Percentiles rank a stretch among this genome's conserved stretches.
Evolutionary conservation across 139 green algal species (phyloP).

Genomic region (Chlorella sp.): DNA sequence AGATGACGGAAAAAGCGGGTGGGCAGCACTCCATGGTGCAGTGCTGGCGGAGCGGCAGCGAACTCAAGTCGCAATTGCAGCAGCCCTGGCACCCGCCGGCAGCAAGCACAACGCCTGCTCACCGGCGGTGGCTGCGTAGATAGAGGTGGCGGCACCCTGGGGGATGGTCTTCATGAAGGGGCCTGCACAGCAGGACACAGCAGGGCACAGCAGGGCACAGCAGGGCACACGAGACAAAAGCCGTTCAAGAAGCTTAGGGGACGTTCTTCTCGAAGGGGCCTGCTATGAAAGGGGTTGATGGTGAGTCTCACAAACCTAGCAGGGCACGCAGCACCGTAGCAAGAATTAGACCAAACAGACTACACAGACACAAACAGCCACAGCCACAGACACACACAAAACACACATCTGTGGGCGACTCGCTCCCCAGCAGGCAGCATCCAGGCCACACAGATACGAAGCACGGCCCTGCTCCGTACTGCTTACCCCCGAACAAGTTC

Average conservation of each 20-base stretch:
- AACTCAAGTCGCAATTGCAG: background rate
- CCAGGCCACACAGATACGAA: background rate
- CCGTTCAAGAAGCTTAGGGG: too few relatives aligned
- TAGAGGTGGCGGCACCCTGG: constrained; percentile 3
- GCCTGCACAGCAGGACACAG: background rate
- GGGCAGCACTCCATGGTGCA: background rate
- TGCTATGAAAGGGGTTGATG: too few relatives aligned
- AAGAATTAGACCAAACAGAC: too few relatives aligned
- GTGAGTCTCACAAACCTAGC: too few relatives aligned
- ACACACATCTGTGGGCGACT: too few relatives aligned
- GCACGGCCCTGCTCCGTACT: background rate
- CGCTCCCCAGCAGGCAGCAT: background rate
- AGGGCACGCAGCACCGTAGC: too few relatives aligned
- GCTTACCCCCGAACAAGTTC: background rate
- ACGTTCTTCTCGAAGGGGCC: too few relatives aligned
- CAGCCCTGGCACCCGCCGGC: background rate
- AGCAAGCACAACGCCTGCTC: background rate
- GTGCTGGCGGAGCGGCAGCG: too few relatives aligned
- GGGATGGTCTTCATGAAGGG: constrained; percentile 15
- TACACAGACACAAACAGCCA: too few relatives aligned
- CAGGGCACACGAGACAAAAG: too few relatives aligned
- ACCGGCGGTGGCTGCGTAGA: constrained; percentile 15
- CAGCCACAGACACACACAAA: too few relatives aligned
- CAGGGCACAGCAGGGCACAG: too few relatives aligned
- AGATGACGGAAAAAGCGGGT: background rate